These are phyloP conservation scores for Suhomyces guaymorum DNA, from an alignment of 1,139 yeast genomes.

Conservation along the genomic window DNA sequence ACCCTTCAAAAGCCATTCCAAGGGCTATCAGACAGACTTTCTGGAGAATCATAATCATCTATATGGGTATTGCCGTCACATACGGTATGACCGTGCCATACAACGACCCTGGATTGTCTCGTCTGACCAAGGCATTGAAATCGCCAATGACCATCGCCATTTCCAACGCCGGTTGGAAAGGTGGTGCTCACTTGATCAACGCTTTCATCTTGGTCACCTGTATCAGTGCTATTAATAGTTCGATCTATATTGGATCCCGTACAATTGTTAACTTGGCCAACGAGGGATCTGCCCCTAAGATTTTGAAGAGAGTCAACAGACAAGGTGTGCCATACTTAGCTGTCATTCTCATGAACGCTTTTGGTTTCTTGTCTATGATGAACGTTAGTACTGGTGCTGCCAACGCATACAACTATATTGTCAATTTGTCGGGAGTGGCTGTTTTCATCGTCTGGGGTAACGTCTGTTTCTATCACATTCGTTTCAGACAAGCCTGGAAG, in stretches of 20 bases:
- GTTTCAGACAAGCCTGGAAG: conserved; percentile 54
- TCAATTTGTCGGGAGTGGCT: conserved; percentile 56
- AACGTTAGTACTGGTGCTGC: conserved; percentile 55
- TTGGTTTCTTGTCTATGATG: conserved; percentile 54
- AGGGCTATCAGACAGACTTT: conserved; percentile 60
- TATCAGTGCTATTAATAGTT: conserved; percentile 54
- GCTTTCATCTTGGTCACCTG: conserved; percentile 54
- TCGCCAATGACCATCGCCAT: conserved; percentile 50
- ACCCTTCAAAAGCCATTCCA: conserved; percentile 58
- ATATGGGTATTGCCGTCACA: conserved; percentile 53
- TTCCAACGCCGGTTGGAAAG: conserved; percentile 48
- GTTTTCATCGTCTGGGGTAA: conserved; percentile 57
- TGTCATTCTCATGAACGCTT: conserved; percentile 47
- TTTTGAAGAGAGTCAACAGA: conserved; percentile 43
- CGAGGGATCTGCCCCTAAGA: conserved; percentile 51
- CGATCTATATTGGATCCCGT: conserved; percentile 54
- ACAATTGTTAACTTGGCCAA: conserved; percentile 52
- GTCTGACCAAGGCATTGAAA: conserved; percentile 29
- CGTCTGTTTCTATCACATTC: conserved; percentile 43
- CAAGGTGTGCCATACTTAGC: conserved; percentile 54
- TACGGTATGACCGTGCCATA: conserved; percentile 60
- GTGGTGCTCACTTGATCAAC: conserved; percentile 52
- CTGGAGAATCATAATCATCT: conserved; percentile 53
- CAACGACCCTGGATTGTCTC: conserved; percentile 39
- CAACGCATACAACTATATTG: conserved; percentile 53